These are phyloP conservation scores for Rhododendron ferrugineum DNA, from an alignment of 148 eudicot species.

Conservation along the genomic window DNA sequence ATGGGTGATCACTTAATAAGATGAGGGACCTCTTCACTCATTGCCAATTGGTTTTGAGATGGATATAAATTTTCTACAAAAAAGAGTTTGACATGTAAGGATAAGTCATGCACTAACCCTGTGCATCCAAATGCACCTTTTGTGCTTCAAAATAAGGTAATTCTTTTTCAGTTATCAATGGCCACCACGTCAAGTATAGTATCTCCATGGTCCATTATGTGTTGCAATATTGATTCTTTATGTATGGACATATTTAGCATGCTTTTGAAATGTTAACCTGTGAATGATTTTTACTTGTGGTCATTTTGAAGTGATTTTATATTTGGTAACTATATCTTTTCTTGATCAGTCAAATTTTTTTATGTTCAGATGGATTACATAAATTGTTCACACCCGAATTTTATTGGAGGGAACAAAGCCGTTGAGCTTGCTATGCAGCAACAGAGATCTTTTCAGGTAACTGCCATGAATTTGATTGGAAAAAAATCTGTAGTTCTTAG, in stretches of 20 bases:
- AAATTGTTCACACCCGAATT: slow-evolving; percentile 35
- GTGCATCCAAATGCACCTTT: neutral
- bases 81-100: neutral
- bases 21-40: too few species aligned
- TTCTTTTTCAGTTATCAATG: neutral
- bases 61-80: neutral
- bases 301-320: neutral
- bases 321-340: neutral
- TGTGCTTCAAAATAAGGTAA: neutral
- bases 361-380: slow-evolving; percentile 32
- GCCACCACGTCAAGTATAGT: neutral
- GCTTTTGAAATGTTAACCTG: neutral
- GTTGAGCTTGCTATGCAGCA: slow-evolving; percentile 27
- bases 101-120: neutral
- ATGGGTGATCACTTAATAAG: too few species aligned
- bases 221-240: neutral
- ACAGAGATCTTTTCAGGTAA: slow-evolving; percentile 13
- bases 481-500: neutral
- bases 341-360: neutral
- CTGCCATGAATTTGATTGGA: neutral
- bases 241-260: neutral
- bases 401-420: slow-evolving; percentile 37
- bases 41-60: too few species aligned
- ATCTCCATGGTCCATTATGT: neutral
- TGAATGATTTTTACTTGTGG: neutral